Conservation (phyloP, 305 asterid species). For the Ruellia speciosa region DNA sequence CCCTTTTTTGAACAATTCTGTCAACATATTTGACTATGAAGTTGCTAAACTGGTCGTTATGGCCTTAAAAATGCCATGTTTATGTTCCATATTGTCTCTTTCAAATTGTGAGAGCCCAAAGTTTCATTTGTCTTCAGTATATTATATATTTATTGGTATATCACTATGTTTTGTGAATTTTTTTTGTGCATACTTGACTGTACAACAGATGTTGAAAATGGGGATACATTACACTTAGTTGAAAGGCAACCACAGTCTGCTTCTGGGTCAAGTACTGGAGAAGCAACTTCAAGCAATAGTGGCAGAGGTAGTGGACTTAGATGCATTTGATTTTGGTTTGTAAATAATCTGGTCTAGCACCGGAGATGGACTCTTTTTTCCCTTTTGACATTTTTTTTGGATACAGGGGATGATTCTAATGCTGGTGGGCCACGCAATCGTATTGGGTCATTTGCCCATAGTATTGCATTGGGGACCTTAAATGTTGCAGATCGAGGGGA, state of each 20-base stretch:
- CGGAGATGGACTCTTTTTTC: conserved; percentile 5
- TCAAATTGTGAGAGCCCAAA: no score
- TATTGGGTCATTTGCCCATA: conserved; percentile 67
- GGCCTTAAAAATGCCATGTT: no score
- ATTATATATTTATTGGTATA: neutral
- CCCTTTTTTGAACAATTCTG: no score
- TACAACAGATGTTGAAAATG: conserved; percentile 63
- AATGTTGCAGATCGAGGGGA: conserved; percentile 78
- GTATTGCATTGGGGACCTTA: conserved; percentile 68
- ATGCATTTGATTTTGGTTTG: conserved; percentile 13
- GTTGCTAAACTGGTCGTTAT: no score
- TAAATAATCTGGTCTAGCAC: no score
- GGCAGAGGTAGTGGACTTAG: conserved; percentile 46
- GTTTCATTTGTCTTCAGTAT: neutral
- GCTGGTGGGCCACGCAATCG: conserved; percentile 45
- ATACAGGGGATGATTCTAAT: conserved; percentile 56
- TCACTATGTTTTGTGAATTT: neutral
- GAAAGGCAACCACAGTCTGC: conserved; percentile 66
- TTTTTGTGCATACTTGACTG: conserved; percentile 48
- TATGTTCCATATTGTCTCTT: no score
- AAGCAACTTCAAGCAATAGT: conserved; percentile 38
- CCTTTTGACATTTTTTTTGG: conserved; percentile 14
- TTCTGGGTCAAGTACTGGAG: conserved; percentile 39
- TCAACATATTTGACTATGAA: no score
- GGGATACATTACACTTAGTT: conserved; percentile 77